Evolutionary conservation across 495 filamentous ascomycete genomes (phyloP).

Genomic region (Saxophila tyrrhenica): DNA sequence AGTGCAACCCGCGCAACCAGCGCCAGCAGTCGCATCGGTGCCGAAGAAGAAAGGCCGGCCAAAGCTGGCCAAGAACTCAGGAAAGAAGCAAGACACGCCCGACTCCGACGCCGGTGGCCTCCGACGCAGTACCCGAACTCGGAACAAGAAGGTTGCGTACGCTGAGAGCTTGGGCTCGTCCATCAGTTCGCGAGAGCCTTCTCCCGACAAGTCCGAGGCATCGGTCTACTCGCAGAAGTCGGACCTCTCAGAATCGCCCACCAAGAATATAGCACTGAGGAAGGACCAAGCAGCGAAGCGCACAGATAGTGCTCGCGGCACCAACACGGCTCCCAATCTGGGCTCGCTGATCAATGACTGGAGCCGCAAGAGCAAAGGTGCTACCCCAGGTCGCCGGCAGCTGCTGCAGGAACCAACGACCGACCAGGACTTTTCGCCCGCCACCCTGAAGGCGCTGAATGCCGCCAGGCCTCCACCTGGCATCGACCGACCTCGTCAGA

Average conservation of each 20-base stretch:
- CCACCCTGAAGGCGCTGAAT: background rate
- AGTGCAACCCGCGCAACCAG: background rate
- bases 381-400: too few relatives aligned
- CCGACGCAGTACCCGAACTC: conserved; percentile 14
- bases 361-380: background rate
- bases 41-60: background rate
- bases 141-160: conserved; percentile 12
- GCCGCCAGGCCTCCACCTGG: too few relatives aligned
- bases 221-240: conserved; percentile 7
- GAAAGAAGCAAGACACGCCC: background rate
- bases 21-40: background rate
- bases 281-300: background rate
- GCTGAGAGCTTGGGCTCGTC: conserved; percentile 1
- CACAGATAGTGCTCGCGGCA: background rate
- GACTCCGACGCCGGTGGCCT: background rate
- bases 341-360: conserved; percentile 7
- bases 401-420: background rate
- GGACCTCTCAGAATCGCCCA: background rate
- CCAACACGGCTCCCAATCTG: background rate
- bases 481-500: too few relatives aligned
- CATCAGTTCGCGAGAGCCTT: conserved; percentile 1
- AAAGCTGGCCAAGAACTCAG: background rate
- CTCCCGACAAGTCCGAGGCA: conserved; percentile 6
- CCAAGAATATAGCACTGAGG: background rate
- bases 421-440: background rate